These are phyloP conservation scores for Termitomyces sp. DNA, from an alignment of 768 basidiomycete species.

Conservation along the genomic window DNA sequence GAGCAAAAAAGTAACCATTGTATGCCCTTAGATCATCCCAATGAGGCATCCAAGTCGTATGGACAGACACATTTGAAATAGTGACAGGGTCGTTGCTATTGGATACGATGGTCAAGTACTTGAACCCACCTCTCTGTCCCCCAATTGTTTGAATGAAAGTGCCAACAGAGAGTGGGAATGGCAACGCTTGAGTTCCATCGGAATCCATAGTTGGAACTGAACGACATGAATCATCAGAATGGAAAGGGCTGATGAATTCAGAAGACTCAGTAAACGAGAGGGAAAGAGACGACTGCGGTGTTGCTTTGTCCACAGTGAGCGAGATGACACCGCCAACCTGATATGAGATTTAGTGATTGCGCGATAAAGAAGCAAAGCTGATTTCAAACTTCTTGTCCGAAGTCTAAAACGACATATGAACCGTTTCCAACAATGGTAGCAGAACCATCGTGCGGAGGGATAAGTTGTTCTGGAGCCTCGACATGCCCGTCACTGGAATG, in stretches of 20 bases:
- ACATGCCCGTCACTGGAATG: conserved; percentile 24
- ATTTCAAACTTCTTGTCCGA: conserved; percentile 30
- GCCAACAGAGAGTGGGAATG: conserved; percentile 23
- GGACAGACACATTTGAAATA: conserved; percentile 39
- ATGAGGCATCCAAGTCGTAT: conserved; percentile 46
- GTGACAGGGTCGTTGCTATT: conserved; percentile 32
- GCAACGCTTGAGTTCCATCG: conserved; percentile 32
- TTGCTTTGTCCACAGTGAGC: conserved; percentile 22
- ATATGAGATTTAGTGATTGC: not conserved
- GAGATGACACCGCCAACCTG: conserved; percentile 32
- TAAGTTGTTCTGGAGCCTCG: conserved; percentile 21
- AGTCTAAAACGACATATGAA: conserved; percentile 36
- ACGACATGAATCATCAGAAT: conserved; percentile 38
- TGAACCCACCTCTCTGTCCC: conserved; percentile 44
- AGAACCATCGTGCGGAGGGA: conserved; percentile 15
- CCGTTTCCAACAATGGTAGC: conserved; percentile 27
- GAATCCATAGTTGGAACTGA: conserved; percentile 19
- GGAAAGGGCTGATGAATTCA: conserved; percentile 39
- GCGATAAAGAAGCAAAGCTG: not conserved
- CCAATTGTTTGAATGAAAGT: conserved; percentile 31
- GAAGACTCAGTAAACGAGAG: conserved; percentile 50
- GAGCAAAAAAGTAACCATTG: conserved; percentile 44
- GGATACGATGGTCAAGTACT: conserved; percentile 42
- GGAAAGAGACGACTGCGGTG: conserved; percentile 31
- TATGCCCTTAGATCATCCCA: conserved; percentile 43